These are phyloP conservation scores for Irpex sp. DNA, from an alignment of 1,284 basidiomycete species.

Conservation along the genomic window DNA sequence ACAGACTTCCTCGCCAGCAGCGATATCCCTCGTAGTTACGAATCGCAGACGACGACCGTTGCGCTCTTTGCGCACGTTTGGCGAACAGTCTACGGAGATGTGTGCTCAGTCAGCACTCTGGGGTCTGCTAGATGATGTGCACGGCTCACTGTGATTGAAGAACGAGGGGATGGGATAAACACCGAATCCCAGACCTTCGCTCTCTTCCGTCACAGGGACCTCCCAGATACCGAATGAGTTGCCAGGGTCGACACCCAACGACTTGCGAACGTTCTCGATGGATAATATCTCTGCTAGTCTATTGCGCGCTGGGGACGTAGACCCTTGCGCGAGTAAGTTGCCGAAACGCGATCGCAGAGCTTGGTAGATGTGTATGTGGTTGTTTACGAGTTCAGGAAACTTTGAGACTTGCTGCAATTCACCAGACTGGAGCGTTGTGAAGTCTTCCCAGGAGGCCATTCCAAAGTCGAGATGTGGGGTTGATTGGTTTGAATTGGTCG, in stretches of 20 bases:
- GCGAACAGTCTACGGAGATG: constrained; percentile 56
- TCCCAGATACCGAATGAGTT: constrained; percentile 79
- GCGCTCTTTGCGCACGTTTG: constrained; percentile 65
- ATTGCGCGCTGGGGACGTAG: not conserved
- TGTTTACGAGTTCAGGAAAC: constrained; percentile 35
- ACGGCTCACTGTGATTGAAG: constrained; percentile 69
- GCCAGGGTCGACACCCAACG: constrained; percentile 67
- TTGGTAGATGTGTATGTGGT: constrained; percentile 37
- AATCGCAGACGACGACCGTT: constrained; percentile 57
- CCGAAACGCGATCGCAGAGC: constrained; percentile 32
- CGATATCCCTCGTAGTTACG: constrained; percentile 44
- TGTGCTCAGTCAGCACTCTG: constrained; percentile 2
- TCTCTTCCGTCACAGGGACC: constrained; percentile 47
- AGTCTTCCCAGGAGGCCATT: constrained; percentile 27
- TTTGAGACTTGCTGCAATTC: constrained; percentile 31
- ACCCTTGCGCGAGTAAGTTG: not conserved
- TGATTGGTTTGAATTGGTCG: not conserved
- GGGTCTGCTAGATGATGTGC: constrained; percentile 20
- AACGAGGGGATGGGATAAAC: constrained; percentile 68
- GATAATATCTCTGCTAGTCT: constrained; percentile 47
- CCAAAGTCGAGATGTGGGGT: constrained; percentile 7
- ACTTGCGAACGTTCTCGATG: constrained; percentile 51
- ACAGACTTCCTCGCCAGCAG: constrained; percentile 35
- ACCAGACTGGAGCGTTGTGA: constrained; percentile 34
- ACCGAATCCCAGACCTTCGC: constrained; percentile 74